Base-by-base conservation (phyloP, 2,329 filamentous ascomycete genomes). In the Trichoderma sp. region DNA sequence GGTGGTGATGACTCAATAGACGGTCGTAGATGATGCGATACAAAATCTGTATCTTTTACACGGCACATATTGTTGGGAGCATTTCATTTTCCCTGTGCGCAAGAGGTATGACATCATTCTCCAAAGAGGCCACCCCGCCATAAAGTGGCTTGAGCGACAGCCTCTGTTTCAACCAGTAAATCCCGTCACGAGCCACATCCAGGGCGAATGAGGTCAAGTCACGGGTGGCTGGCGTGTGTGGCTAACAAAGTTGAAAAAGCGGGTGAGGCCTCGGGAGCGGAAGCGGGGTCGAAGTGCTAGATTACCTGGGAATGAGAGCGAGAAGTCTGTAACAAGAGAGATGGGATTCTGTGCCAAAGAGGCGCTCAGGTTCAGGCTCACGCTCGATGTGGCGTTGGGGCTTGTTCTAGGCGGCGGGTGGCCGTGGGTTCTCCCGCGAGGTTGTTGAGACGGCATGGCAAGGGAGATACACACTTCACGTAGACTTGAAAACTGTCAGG, bases 391-490 rank as follows among this genome's bases (percentile, higher is more conserved):
- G 60, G 60, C 69, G 69, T 50, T 56, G 29, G 56, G 56, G 33
- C 56, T 71, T 56, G 11, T 31, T 35, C 21, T 71, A 35, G 67
- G 67, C 31, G 21, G 67, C 66, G 67, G 67, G 50, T 71, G 50
- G 50, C 67, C 33, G 14, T 71, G 68, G 68, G 59, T 41, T 71
- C n/a, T 73, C 60, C 69, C 69, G 69, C 12, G 69, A 73, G 69
- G 69, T 27, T 72, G 69, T 64, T 72, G 59, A 53, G 69, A 72
- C 69, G 59, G 38, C 69, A 64, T 33, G 27, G 50, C 56, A 63
- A 53, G 11, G 11, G 7, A 24, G 16, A 67, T 21, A 18, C 56
- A 62, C 29, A 33, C n/a, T 21, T 53, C 3, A n/a, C 41, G 4
- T 18, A 45, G 45, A 50, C 45, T 21, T 12, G 50, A 7, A 21